Base-by-base conservation (phyloP, 2,329 filamentous ascomycete genomes). In the Macrophomina pseudophaseolina region DNA sequence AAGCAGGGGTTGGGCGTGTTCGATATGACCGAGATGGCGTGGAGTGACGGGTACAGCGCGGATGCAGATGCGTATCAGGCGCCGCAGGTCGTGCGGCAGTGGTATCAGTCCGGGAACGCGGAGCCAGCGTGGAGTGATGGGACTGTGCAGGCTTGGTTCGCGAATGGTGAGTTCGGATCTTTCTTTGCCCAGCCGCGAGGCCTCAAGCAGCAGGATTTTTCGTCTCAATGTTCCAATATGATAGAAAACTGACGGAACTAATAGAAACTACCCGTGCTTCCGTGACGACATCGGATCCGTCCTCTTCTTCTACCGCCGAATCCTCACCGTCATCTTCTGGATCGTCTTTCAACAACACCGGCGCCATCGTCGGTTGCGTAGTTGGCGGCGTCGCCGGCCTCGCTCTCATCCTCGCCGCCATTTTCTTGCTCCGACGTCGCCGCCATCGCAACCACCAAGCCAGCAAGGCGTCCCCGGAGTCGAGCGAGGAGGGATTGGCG, bases 31-130 rank as follows among this genome's bases (percentile, higher is more conserved):
- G 44, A 40, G 14, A 23, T 60, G 44, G 23, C 16, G 5, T 66
- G 64, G 53, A 51, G 42, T 12, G 40, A n/a, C 7, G 33, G 18
- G 4, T 66, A 66, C 54, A 33, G 59, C 44, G 64, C 64, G n/a
- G 33, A 49, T 12, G 64, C 64, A 11, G 53, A 42, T 7, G 44
- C 28, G 18, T 66, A 66, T 23, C 53, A 60, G 12, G 23, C 11
- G 18, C 64, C 64, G 32, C 53, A 51, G 14, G 53, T 66, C 5
- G 53, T 66, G 23, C 51, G 40, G 44, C 32, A 59, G 18, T 66
- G 42, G 42, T 59, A 66, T 16, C 16, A 35, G 18, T 23, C 12
- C 1, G 51, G 18, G 28, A 32, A n/a, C 5, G 62, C 52, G 7
- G 54, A 59, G 28, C 38, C 54, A 5, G 18, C 40, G 23, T 59